Conservation (phyloP, 495 filamentous ascomycete species). For the Jackrogersella multiformis region DNA sequence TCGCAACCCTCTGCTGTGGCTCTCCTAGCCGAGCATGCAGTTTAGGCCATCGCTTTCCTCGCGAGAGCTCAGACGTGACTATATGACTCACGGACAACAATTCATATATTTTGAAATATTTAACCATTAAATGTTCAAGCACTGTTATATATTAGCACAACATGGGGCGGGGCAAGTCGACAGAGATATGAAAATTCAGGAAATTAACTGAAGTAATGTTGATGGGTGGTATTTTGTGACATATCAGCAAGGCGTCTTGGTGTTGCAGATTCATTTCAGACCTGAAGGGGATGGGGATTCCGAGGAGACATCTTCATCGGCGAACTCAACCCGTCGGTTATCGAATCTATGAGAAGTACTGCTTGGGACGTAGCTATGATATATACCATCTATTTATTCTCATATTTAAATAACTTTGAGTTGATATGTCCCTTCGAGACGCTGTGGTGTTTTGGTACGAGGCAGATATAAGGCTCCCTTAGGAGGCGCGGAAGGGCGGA, state of each 20-base stretch:
- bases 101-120: constrained; percentile 3
- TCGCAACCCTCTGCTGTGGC: neutral
- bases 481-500: neutral
- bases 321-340: neutral
- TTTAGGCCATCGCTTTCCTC: neutral
- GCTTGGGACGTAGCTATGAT: constrained; percentile 2
- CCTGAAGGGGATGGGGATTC: neutral
- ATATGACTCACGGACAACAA: constrained; percentile 1
- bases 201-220: neutral
- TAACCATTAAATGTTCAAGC: neutral
- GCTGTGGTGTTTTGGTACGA: neutral
- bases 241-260: constrained; percentile 34
- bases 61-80: neutral
- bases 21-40: neutral
- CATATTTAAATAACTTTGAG: neutral
- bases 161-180: constrained; percentile 6
- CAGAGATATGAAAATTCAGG: constrained; percentile 2
- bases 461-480: no score
- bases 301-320: neutral
- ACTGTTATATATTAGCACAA: neutral
- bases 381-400: constrained; percentile 26
- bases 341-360: neutral
- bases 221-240: constrained; percentile 24
- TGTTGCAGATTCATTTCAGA: constrained; percentile 10
- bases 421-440: neutral